A percentile compares a stretch with the other conserved stretches of the same genome.
Evolutionary conservation across 257 asterid genomes (phyloP).

Genomic region (Paulownia fortunei): DNA sequence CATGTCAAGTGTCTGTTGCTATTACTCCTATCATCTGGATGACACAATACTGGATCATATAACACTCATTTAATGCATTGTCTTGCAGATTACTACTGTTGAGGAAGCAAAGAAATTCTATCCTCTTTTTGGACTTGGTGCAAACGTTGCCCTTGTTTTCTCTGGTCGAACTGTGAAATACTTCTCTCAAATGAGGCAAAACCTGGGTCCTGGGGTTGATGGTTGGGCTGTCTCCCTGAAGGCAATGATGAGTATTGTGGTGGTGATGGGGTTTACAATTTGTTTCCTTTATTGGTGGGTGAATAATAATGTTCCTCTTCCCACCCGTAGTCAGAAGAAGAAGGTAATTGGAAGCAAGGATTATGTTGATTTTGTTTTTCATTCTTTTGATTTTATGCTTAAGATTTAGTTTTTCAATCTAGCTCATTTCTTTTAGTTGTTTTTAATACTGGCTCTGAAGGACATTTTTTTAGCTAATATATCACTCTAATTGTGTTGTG

Average conservation of each 20-base stretch:
- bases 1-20: neutral
- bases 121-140: constrained; percentile 97
- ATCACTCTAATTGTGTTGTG: neutral
- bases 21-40: neutral
- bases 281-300: constrained; percentile 98
- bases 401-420: neutral
- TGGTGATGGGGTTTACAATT: constrained; percentile 74
- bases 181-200: constrained; percentile 84
- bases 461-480: neutral
- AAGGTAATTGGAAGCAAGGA: constrained; percentile 46
- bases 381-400: neutral
- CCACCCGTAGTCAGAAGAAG: constrained; percentile 88
- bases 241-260: constrained; percentile 97
- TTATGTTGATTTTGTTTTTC: constrained; percentile 11
- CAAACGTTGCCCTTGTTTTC: constrained; percentile 92
- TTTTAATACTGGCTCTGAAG: neutral
- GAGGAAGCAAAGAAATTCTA: constrained; percentile 96
- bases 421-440: neutral
- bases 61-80: neutral
- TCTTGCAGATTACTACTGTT: constrained; percentile 83
- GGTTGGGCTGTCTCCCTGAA: constrained; percentile 97
- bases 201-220: constrained; percentile 93
- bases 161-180: constrained; percentile 98
- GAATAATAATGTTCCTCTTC: constrained; percentile 74
- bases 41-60: neutral